A percentile compares a stretch with the other conserved stretches of the same genome.
Conservation (phyloP, 306 rosid species). For the Datisca glomerata region DNA sequence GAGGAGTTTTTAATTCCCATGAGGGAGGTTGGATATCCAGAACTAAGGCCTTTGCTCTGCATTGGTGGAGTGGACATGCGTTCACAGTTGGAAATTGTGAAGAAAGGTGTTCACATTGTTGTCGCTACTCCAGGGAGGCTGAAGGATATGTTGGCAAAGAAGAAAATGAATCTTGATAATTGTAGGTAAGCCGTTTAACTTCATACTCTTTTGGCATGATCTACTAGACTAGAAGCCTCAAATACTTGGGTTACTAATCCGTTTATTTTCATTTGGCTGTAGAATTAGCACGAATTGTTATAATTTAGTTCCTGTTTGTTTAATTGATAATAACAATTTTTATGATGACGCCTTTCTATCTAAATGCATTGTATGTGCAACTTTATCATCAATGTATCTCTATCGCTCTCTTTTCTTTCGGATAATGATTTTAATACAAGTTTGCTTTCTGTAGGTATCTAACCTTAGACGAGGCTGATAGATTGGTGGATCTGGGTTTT, state of each 20-base stretch:
- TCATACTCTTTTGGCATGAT: background rate
- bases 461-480: slow-evolving; percentile 87
- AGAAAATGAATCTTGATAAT: slow-evolving; percentile 79
- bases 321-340: too few relatives aligned
- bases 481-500: slow-evolving; percentile 87
- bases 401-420: background rate
- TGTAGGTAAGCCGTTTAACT: slow-evolving; percentile 32
- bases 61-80: slow-evolving; percentile 96
- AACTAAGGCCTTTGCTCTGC: slow-evolving; percentile 79
- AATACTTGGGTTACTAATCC: too few relatives aligned
- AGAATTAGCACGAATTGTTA: too few relatives aligned
- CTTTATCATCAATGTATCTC: background rate
- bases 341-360: too few relatives aligned
- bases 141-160: slow-evolving; percentile 94
- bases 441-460: slow-evolving; percentile 33
- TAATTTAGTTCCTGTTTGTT: too few relatives aligned
- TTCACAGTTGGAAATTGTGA: slow-evolving; percentile 69
- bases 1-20: slow-evolving; percentile 61
- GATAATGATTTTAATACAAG: slow-evolving; percentile 5
- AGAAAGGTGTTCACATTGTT: slow-evolving; percentile 90
- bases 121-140: slow-evolving; percentile 95
- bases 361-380: too few relatives aligned
- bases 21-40: slow-evolving; percentile 88
- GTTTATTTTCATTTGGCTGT: too few relatives aligned
- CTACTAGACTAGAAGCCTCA: too few relatives aligned